Percentiles rank a stretch among this genome's conserved stretches.
Conservation (phyloP, 1,284 basidiomycete species). For the Irpex lacteus region DNA sequence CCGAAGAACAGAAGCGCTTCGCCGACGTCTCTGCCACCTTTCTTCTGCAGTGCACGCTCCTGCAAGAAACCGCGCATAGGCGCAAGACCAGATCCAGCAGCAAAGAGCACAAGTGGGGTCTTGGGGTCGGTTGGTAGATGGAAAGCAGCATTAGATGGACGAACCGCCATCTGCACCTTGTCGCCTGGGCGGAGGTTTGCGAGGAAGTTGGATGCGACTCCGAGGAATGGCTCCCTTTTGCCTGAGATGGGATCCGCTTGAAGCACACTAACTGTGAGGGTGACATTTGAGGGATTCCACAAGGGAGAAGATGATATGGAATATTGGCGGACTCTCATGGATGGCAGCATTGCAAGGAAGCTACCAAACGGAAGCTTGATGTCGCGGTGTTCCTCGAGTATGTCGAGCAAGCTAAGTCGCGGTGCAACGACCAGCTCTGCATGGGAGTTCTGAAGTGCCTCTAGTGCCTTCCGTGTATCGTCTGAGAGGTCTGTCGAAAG, state of each 20-base stretch:
- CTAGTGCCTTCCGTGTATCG: conserved; percentile 8
- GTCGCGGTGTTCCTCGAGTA: conserved; percentile 39
- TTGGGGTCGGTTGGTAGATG: conserved; percentile 42
- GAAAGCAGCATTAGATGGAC: conserved; percentile 39
- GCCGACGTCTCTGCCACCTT: conserved; percentile 41
- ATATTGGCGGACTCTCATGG: conserved; percentile 50
- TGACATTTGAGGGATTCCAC: conserved; percentile 40
- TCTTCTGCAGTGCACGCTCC: conserved; percentile 46
- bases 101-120: conserved; percentile 46
- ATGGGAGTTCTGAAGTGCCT: conserved; percentile 27
- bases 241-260: conserved; percentile 34
- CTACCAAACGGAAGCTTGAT: conserved; percentile 37
- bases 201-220: conserved; percentile 49
- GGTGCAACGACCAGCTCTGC: conserved; percentile 33
- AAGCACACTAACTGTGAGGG: conserved; percentile 45
- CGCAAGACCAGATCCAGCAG: conserved; percentile 48
- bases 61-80: conserved; percentile 55
- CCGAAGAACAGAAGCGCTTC: conserved; percentile 48
- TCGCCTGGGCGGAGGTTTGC: conserved; percentile 39
- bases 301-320: conserved; percentile 53
- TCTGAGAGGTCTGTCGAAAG: conserved; percentile 17
- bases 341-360: conserved; percentile 42
- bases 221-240: conserved; percentile 36
- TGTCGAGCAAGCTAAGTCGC: conserved; percentile 42
- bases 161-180: conserved; percentile 42